phyloP scores from a whole-genome alignment of 2,329 filamentous ascomycete genomes.

The Coniosporium uncinatum region DNA sequence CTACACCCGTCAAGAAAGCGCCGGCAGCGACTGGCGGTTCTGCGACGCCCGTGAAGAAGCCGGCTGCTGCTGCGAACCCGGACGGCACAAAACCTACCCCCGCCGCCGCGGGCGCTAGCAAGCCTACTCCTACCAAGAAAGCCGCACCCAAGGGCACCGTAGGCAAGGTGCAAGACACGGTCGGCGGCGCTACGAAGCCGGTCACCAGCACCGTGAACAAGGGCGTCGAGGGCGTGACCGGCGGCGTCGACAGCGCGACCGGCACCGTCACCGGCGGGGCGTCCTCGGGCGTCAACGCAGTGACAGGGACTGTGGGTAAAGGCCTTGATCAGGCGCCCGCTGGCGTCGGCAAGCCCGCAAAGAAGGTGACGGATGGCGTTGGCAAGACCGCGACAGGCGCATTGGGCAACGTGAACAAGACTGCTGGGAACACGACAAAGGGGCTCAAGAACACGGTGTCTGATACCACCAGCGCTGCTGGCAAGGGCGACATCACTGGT shows the following conservation, averaged over 20 bases:
- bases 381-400: slow-evolving; percentile 34
- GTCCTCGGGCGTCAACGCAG: slow-evolving; percentile 20
- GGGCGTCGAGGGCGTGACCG: slow-evolving; percentile 19
- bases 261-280: slow-evolving; percentile 15
- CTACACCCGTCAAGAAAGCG: no score
- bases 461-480: slow-evolving; percentile 35
- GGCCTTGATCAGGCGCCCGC: slow-evolving; percentile 23
- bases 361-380: slow-evolving; percentile 30
- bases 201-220: slow-evolving; percentile 26
- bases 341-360: slow-evolving; percentile 26
- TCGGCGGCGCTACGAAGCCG: slow-evolving; percentile 35
- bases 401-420: slow-evolving; percentile 31
- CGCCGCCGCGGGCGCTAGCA: no score
- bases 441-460: slow-evolving; percentile 34
- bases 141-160: slow-evolving; percentile 22
- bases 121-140: slow-evolving; percentile 6
- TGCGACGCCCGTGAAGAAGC: slow-evolving; percentile 8
- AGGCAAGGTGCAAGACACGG: slow-evolving; percentile 32
- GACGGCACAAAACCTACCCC: slow-evolving; percentile 6
- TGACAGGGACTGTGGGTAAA: slow-evolving; percentile 28
- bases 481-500: slow-evolving; percentile 32
- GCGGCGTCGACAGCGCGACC: no score
- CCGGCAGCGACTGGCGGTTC: no score
- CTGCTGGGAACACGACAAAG: slow-evolving; percentile 28
- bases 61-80: slow-evolving; percentile 5